Percentiles rank a stretch among this genome's conserved stretches.
Evolutionary conservation across 495 filamentous ascomycete genomes (phyloP).

Genomic region (Penicillium samsonianum): DNA sequence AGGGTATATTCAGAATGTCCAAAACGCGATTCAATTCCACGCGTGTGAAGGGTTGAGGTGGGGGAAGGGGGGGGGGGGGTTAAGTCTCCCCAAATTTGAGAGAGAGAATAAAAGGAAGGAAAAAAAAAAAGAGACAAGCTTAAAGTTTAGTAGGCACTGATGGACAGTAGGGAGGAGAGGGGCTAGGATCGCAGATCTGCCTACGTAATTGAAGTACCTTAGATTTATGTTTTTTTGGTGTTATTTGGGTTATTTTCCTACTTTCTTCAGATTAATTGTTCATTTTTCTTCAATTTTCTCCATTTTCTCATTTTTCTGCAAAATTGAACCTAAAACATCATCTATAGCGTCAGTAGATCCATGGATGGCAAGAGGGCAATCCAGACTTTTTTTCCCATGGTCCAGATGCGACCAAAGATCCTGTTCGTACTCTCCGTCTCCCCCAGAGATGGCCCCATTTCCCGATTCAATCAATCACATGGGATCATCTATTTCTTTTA

Average conservation of each 20-base stretch:
- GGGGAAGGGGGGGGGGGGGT: background rate
- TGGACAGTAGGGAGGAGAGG: conserved; percentile 17
- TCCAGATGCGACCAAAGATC: conserved; percentile 7
- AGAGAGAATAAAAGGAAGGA: conserved; percentile 16
- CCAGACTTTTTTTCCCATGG: conserved; percentile 20
- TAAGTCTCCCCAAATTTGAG: conserved; percentile 10
- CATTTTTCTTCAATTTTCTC: too few species aligned
- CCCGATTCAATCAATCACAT: background rate
- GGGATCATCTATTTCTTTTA: background rate
- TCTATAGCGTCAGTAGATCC: conserved; percentile 7
- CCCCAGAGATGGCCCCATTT: conserved; percentile 3
- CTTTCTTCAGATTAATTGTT: too few species aligned
- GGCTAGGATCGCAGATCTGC: conserved; percentile 27
- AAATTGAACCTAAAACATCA: background rate
- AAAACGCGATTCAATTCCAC: background rate
- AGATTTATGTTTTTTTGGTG: background rate
- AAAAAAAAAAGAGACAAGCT: conserved; percentile 13
- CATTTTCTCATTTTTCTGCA: background rate
- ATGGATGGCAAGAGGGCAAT: conserved; percentile 11
- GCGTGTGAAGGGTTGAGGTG: background rate
- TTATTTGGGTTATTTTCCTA: background rate
- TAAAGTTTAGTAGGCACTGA: conserved; percentile 20
- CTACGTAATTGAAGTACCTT: conserved; percentile 23
- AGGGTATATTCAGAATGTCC: background rate
- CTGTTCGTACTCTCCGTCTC: conserved; percentile 25